A percentile compares a stretch with the other conserved stretches of the same genome.
phyloP scores from a whole-genome alignment of 305 asterid genomes.

The Ajuga reptans region DNA sequence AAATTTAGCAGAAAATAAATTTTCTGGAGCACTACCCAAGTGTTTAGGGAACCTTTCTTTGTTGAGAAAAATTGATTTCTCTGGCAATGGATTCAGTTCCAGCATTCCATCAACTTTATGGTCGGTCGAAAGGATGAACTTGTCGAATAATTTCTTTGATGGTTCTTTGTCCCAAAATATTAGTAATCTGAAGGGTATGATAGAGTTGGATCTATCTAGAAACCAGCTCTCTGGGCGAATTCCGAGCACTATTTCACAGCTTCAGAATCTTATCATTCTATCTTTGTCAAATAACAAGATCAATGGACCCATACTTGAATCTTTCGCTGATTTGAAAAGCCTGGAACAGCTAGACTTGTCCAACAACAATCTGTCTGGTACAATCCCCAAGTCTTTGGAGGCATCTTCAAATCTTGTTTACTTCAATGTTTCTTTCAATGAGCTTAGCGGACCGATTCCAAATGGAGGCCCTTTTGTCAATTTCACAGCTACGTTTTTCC shows the following conservation, averaged over 20 bases:
- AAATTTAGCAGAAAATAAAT: neutral
- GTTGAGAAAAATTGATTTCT: neutral
- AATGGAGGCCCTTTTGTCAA: neutral
- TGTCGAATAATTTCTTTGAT: neutral
- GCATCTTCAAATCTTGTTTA: neutral
- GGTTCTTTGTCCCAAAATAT: neutral
- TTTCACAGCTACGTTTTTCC: neutral
- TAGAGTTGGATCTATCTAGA: neutral
- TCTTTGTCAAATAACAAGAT: neutral
- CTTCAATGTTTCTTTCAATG: slow-evolving; percentile 11
- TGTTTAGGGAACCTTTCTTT: slow-evolving; percentile 20
- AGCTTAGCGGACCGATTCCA: neutral
- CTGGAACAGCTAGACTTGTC: neutral
- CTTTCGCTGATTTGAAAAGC: neutral
- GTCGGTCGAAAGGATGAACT: neutral
- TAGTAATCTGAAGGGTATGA: neutral
- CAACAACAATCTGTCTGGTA: neutral
- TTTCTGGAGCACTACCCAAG: neutral
- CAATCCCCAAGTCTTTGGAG: neutral
- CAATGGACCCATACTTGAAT: neutral
- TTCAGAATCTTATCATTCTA: neutral
- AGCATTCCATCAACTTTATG: neutral
- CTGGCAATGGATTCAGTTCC: neutral
- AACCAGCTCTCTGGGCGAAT: neutral
- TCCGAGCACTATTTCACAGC: neutral